Percentiles rank a stretch among this genome's conserved stretches.
phyloP scores from a whole-genome alignment of 208 protist species.

The Trypanosoma platydactyli region DNA sequence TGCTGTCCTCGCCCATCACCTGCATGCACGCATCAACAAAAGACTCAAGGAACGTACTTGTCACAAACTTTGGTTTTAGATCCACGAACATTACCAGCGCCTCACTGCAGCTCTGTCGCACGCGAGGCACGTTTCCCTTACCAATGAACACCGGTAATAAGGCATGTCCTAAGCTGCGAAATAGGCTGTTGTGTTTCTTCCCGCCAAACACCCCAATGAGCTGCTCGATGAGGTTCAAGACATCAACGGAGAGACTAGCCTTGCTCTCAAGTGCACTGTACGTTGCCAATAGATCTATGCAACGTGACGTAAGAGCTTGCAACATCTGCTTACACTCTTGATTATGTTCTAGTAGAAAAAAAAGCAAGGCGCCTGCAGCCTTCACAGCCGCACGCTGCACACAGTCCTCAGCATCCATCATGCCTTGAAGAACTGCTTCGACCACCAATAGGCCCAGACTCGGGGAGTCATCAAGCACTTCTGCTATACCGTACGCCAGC shows the following conservation, averaged over 20 bases:
- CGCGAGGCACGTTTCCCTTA: slow-evolving; percentile 33
- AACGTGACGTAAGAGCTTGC: slow-evolving; percentile 40
- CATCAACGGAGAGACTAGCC: slow-evolving; percentile 50
- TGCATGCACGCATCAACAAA: slow-evolving; percentile 57
- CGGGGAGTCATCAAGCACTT: slow-evolving; percentile 53
- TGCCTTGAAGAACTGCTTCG: slow-evolving; percentile 64
- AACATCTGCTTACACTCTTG: slow-evolving; percentile 38
- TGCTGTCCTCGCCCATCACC: slow-evolving; percentile 78
- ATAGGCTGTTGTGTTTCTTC: slow-evolving; percentile 43
- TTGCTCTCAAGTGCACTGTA: slow-evolving; percentile 30
- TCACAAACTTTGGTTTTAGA: slow-evolving; percentile 68
- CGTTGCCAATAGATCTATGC: slow-evolving; percentile 39
- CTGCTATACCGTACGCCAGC: slow-evolving; percentile 73
- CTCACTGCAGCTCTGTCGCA: slow-evolving; percentile 53
- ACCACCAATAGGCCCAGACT: slow-evolving; percentile 33
- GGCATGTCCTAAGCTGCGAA: slow-evolving; percentile 34
- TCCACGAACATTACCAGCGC: slow-evolving; percentile 49
- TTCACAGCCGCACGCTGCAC: slow-evolving; percentile 67
- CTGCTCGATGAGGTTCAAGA: slow-evolving; percentile 73
- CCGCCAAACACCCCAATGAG: slow-evolving; percentile 46
- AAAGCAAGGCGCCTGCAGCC: slow-evolving; percentile 58
- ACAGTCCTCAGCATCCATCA: slow-evolving; percentile 47
- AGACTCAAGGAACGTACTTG: slow-evolving; percentile 48
- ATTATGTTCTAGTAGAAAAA: slow-evolving; percentile 38
- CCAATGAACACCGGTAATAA: slow-evolving; percentile 46